Percentiles rank a stretch among this genome's conserved stretches.
phyloP scores from a whole-genome alignment of 768 basidiomycete species.

The Pulveroboletus sp. region DNA sequence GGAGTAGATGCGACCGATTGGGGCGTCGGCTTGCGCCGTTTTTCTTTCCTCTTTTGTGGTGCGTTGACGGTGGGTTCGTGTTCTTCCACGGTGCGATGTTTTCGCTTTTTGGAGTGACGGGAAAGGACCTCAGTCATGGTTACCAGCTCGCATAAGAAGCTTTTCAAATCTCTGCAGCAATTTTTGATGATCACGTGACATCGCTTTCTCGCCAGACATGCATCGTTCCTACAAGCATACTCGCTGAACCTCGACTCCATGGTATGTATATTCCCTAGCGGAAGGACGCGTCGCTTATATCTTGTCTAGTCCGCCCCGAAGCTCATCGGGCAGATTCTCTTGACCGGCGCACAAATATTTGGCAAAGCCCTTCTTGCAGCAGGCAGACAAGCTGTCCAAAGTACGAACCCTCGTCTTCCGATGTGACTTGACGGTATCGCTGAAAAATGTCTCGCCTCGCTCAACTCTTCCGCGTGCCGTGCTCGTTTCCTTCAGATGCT shows the following conservation, averaged over 20 bases:
- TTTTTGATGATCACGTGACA: constrained; percentile 23
- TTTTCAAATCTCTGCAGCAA: neutral
- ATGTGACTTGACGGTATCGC: neutral
- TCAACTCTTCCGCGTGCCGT: neutral
- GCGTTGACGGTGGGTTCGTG: constrained; percentile 18
- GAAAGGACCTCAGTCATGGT: constrained; percentile 10
- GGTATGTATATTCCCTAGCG: constrained; percentile 10
- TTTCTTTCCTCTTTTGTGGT: constrained; percentile 36
- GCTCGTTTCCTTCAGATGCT: constrained; percentile 58
- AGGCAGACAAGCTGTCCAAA: constrained; percentile 87
- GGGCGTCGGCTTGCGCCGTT: constrained; percentile 20
- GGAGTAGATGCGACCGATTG: neutral
- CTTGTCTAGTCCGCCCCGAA: constrained; percentile 69
- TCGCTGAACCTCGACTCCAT: constrained; percentile 15
- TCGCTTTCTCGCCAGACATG: neutral
- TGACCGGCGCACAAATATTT: constrained; percentile 75
- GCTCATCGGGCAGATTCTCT: constrained; percentile 71
- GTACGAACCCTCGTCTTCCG: constrained; percentile 45
- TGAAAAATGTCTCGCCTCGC: neutral
- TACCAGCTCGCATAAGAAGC: neutral
- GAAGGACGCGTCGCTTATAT: neutral
- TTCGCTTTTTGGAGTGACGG: constrained; percentile 47
- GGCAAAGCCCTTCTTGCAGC: constrained; percentile 92
- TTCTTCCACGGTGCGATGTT: constrained; percentile 32
- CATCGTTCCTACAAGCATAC: neutral